Evolutionary conservation across 2,329 filamentous ascomycete genomes (phyloP), one percentile per base, ranked within the genome.

Genomic region (Hypoxylon sp.): DNA sequence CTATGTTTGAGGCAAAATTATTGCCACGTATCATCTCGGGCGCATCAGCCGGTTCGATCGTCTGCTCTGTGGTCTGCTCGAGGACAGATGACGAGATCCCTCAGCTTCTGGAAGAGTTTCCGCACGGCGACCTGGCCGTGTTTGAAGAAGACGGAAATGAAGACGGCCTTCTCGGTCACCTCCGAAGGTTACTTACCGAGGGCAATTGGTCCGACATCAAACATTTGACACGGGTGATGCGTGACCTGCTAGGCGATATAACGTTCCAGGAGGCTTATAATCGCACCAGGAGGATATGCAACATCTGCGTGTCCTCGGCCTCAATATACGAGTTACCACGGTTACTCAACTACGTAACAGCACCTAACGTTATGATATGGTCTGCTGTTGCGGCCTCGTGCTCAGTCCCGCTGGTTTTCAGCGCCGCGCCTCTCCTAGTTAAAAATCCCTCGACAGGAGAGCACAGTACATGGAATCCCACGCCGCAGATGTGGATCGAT

Each of bases 251-350:
- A 6, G 94, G 94, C 38, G 93, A 98, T 74, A 91, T 97, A 74
- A 98, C 95, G 0, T 98, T 98, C 73, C 93, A 95, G 75, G 95
- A 98, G 80, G 93, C 94, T 0, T 98, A 98, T 82, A 97, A 97
- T 77, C 90, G 94, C n/a, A 97, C 94, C 0, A 88, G 93, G 28
- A 88, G 94, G 64, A 94, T 98, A 67, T 87, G 97, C 75, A 98
- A 98, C 78, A 97, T 98, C 38, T 94, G 93, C 64, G 94, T 98
- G 5, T 97, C 94, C 0, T 93, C 92, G 1, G 92, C 93, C 1
- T 93, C 92, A 14, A 87, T 95, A 60, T 96, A 97, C 78, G 94
- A 98, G 77, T 84, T 97, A 14, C 95, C 94, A 0, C 85, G 93
- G 38, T 83, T 98, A 0, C 85, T 98, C 72, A 98, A 98, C 79